A percentile compares a stretch with the other conserved stretches of the same genome.
These are phyloP conservation scores for Suhomyces kilbournensis DNA, from an alignment of 805 yeast genomes.

Conservation along the genomic window DNA sequence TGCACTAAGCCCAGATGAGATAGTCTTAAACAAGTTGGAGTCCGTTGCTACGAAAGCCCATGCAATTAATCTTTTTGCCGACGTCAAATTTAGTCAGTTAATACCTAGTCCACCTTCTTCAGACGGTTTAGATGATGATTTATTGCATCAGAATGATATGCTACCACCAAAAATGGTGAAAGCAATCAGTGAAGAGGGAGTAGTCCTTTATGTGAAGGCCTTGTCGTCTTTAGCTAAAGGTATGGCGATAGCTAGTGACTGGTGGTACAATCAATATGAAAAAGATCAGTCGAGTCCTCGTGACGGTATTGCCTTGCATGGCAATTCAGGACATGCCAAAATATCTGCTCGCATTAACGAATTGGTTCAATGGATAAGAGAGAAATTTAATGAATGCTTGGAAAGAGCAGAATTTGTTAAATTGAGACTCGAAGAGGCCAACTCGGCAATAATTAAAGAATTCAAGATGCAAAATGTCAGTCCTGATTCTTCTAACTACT, in stretches of 20 bases:
- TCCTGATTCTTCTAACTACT: background rate
- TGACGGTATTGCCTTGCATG: constrained; percentile 11
- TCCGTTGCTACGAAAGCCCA: constrained; percentile 85
- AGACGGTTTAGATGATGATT: constrained; percentile 36
- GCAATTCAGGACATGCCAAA: background rate
- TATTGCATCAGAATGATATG: constrained; percentile 36
- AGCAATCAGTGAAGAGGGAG: constrained; percentile 78
- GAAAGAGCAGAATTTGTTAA: constrained; percentile 83
- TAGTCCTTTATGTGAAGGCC: constrained; percentile 79
- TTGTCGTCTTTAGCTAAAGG: constrained; percentile 80
- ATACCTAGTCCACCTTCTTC: constrained; percentile 68
- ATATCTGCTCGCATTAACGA: constrained; percentile 49
- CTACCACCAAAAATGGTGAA: constrained; percentile 58
- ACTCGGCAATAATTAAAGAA: constrained; percentile 27
- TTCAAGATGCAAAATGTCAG: constrained; percentile 1
- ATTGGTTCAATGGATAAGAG: constrained; percentile 89
- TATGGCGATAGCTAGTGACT: constrained; percentile 78
- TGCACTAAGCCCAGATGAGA: constrained; percentile 28
- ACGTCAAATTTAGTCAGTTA: constrained; percentile 82
- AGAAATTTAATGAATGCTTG: constrained; percentile 80
- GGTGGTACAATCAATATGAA: constrained; percentile 68
- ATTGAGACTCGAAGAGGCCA: constrained; percentile 52
- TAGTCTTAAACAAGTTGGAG: constrained; percentile 52
- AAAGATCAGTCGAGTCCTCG: background rate
- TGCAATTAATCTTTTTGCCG: constrained; percentile 85